These are phyloP conservation scores for Kwoniella mangroviensis DNA, from an alignment of 768 basidiomycete genomes.

Conservation along the genomic window DNA sequence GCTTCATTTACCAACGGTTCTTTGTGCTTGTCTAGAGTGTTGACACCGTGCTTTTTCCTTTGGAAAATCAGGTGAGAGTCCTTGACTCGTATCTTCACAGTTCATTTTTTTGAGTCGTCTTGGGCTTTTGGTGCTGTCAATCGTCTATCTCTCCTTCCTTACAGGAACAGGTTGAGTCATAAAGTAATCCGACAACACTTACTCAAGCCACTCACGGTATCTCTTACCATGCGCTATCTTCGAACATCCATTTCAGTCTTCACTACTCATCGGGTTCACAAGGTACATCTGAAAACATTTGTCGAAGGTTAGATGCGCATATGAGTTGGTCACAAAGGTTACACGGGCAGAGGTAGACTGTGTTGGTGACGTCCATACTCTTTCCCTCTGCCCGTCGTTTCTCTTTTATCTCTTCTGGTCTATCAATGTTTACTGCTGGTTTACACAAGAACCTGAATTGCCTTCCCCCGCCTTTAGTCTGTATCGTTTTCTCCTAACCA, in stretches of 20 bases:
- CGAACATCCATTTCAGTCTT: background rate
- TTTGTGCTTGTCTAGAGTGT: slow-evolving; percentile 28
- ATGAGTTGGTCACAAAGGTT: background rate
- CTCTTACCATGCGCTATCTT: slow-evolving; percentile 2
- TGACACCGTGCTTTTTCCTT: slow-evolving; percentile 31
- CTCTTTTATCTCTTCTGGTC: slow-evolving; percentile 10
- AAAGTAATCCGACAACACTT: background rate
- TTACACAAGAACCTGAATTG: slow-evolving; percentile 28
- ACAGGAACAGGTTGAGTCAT: slow-evolving; percentile 27
- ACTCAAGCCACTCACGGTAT: background rate
- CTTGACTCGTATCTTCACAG: slow-evolving; percentile 17
- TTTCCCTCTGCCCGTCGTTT: slow-evolving; percentile 1
- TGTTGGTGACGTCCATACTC: slow-evolving; percentile 15
- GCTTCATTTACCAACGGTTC: slow-evolving; percentile 31
- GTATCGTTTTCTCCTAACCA: slow-evolving; percentile 15
- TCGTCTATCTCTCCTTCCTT: slow-evolving; percentile 19
- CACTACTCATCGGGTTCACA: slow-evolving; percentile 19
- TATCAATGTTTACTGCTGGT: slow-evolving; percentile 16
- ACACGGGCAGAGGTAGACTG: slow-evolving; percentile 9
- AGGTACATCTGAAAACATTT: background rate
- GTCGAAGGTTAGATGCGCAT: background rate
- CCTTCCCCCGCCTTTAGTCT: slow-evolving; percentile 38
- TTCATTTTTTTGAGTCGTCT: slow-evolving; percentile 10
- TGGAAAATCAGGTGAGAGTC: slow-evolving; percentile 31
- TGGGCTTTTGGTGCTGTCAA: slow-evolving; percentile 16